Conservation (phyloP, 1,284 basidiomycete species). For the Puccinia coronata region DNA sequence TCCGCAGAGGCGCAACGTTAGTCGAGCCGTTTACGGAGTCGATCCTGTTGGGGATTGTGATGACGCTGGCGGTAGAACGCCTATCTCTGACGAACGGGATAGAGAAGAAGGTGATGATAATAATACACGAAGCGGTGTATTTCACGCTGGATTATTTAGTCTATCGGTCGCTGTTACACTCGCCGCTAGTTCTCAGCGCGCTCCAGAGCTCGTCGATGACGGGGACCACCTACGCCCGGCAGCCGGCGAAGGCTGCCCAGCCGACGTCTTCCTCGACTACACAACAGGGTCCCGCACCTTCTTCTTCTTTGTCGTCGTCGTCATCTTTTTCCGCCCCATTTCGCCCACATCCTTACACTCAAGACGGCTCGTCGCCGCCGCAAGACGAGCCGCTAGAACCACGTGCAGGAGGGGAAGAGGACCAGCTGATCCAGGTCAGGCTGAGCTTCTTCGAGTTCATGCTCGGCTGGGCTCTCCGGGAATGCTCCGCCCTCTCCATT, state of each 20-base stretch:
- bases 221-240: conserved; percentile 66
- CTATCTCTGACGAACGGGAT: conserved; percentile 58
- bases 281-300: conserved; percentile 58
- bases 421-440: neutral
- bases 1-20: conserved; percentile 68
- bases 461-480: conserved; percentile 73
- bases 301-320: conserved; percentile 51
- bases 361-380: conserved; percentile 59
- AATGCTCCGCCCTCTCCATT: conserved; percentile 78
- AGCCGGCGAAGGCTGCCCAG: neutral
- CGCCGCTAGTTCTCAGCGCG: neutral
- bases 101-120: conserved; percentile 51
- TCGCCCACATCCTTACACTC: conserved; percentile 43
- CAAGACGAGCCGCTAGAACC: neutral
- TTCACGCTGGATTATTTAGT: conserved; percentile 55
- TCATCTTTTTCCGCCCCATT: conserved; percentile 51
- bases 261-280: conserved; percentile 65
- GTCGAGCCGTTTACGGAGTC: conserved; percentile 87
- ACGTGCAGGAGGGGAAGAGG: neutral
- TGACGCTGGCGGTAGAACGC: conserved; percentile 65
- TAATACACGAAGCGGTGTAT: conserved; percentile 54
- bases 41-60: conserved; percentile 70
- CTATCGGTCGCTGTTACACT: conserved; percentile 48
- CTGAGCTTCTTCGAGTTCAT: conserved; percentile 63
- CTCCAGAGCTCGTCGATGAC: neutral